These are phyloP conservation scores for Erodium texanum DNA, from an alignment of 441 rosid genomes.

Conservation along the genomic window DNA sequence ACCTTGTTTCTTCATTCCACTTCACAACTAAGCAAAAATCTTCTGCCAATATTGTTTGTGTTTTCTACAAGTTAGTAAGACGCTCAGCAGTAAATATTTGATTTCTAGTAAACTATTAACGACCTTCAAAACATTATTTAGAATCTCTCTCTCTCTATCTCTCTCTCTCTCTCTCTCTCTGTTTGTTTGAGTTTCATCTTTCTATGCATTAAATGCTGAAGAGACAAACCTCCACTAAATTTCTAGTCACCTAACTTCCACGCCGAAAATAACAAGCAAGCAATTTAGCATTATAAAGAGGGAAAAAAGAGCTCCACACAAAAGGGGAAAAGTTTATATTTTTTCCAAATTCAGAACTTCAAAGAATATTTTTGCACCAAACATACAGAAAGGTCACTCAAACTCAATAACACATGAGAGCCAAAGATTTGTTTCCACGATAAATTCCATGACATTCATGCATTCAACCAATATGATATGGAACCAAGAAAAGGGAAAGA, in stretches of 20 bases:
- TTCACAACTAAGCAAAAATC: background rate
- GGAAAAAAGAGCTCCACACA: background rate
- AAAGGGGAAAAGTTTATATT: background rate
- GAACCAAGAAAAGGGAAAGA: background rate
- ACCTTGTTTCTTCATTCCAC: background rate
- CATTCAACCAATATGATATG: constrained; percentile 3
- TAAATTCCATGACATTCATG: background rate
- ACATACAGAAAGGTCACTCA: background rate
- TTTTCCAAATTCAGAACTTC: background rate
- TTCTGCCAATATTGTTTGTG: background rate
- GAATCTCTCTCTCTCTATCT: no score
- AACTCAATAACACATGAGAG: constrained; percentile 9
- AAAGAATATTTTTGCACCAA: background rate
- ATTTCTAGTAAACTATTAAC: background rate
- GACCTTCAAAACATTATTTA: background rate
- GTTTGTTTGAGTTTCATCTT: no score
- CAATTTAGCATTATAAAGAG: background rate
- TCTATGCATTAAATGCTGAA: background rate
- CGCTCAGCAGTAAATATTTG: background rate
- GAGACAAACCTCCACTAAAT: constrained; percentile 1
- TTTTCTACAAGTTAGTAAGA: background rate
- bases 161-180: no score
- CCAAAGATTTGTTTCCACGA: background rate
- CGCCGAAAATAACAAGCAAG: background rate
- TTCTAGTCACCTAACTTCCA: background rate